Conservation (phyloP, 2,329 filamentous ascomycete genomes). For the Venturia pyrina region DNA sequence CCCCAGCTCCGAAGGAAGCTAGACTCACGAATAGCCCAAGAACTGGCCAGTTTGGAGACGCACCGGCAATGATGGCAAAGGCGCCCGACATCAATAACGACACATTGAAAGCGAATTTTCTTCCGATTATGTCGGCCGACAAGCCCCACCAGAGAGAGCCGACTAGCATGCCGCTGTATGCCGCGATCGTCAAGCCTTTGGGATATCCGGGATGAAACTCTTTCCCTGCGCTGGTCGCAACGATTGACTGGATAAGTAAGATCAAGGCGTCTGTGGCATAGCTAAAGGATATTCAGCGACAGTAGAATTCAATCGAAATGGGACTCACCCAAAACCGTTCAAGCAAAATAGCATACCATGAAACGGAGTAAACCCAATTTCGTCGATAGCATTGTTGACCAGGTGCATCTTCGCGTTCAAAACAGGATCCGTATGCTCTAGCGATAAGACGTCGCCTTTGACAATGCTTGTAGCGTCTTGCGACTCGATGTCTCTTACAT, state of each 20-base stretch:
- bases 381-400: slow-evolving; percentile 54
- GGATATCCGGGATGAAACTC: slow-evolving; percentile 49
- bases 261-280: slow-evolving; percentile 49
- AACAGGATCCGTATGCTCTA: slow-evolving; percentile 50
- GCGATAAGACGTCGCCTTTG: slow-evolving; percentile 44
- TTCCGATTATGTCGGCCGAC: slow-evolving; percentile 50
- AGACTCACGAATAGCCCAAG: slow-evolving; percentile 55
- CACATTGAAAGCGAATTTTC: slow-evolving; percentile 58
- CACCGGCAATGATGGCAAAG: slow-evolving; percentile 55
- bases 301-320: not conserved
- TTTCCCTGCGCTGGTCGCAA: slow-evolving; percentile 45
- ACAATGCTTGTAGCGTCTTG: not conserved
- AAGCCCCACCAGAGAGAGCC: slow-evolving; percentile 60
- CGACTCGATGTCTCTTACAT: slow-evolving; percentile 3
- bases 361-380: slow-evolving; percentile 43
- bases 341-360: slow-evolving; percentile 51
- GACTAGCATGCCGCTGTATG: slow-evolving; percentile 48
- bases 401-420: slow-evolving; percentile 59
- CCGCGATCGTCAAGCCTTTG: slow-evolving; percentile 51
- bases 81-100: slow-evolving; percentile 53
- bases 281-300: slow-evolving; percentile 21
- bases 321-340: slow-evolving; percentile 48
- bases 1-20: slow-evolving; percentile 54
- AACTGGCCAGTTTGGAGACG: slow-evolving; percentile 55
- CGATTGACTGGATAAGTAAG: slow-evolving; percentile 53